These are phyloP conservation scores for Takashimella tepidaria DNA, from an alignment of 1,284 basidiomycete genomes.

Conservation along the genomic window DNA sequence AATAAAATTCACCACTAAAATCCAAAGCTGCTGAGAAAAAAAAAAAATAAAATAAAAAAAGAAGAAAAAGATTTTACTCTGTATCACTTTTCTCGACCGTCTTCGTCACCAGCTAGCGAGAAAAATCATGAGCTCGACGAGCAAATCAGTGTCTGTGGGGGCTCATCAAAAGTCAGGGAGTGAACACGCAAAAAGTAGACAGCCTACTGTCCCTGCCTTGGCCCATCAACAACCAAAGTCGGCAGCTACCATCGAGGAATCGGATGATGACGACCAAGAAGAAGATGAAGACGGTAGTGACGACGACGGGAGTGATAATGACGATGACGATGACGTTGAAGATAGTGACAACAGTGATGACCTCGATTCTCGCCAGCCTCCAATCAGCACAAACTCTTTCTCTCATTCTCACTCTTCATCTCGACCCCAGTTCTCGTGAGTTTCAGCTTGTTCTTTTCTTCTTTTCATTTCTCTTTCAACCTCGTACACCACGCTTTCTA, in stretches of 20 bases:
- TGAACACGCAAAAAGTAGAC: not conserved
- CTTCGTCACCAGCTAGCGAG: too few species aligned
- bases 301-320: constrained; percentile 15
- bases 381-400: not conserved
- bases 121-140: not conserved
- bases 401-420: not conserved
- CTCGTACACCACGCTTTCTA: too few species aligned
- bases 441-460: too few species aligned
- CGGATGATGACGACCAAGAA: constrained; percentile 7
- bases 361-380: not conserved
- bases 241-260: constrained; percentile 6
- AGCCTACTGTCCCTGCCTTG: not conserved
- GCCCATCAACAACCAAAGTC: not conserved
- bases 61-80: too few species aligned
- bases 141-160: too few species aligned
- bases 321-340: constrained; percentile 25
- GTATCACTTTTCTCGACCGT: too few species aligned
- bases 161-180: constrained; percentile 2
- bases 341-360: not conserved
- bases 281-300: constrained; percentile 4
- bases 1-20: too few species aligned
- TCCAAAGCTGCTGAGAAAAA: too few species aligned
- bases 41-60: too few species aligned
- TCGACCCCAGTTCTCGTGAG: not conserved
- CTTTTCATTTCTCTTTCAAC: too few species aligned